Conservation (phyloP, 306 rosid species). For the Begonia masoniana region DNA sequence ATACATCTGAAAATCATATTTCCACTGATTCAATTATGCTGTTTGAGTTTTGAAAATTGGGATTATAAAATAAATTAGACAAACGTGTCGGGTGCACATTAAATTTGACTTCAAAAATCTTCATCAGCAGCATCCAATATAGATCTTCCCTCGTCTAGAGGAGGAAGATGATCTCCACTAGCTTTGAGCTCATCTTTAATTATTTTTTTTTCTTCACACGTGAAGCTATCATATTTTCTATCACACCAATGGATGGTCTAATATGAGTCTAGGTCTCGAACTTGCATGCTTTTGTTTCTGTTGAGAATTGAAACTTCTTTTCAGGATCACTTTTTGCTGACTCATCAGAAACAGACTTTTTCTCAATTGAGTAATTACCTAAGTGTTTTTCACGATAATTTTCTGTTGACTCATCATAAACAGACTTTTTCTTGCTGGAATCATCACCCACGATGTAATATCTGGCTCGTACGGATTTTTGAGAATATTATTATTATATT, state of each 20-base stretch:
- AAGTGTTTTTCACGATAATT: no score
- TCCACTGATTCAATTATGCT: no score
- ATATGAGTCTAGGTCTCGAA: constrained; percentile 51
- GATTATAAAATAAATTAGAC: no score
- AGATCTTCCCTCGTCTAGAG: constrained; percentile 32
- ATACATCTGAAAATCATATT: no score
- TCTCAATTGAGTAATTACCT: no score
- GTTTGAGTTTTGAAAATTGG: no score
- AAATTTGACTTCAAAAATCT: constrained; percentile 19
- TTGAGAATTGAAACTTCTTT: constrained; percentile 28
- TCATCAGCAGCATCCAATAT: constrained; percentile 17
- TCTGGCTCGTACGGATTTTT: no score
- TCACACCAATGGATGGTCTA: constrained; percentile 44
- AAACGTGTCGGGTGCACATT: no score
- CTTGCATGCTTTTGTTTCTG: constrained; percentile 29
- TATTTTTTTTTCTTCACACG: constrained; percentile 33
- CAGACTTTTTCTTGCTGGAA: constrained; percentile 20
- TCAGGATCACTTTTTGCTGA: background rate
- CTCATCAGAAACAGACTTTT: no score
- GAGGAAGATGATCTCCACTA: constrained; percentile 23
- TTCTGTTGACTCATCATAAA: constrained; percentile 7
- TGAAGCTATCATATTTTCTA: constrained; percentile 51
- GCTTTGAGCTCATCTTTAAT: constrained; percentile 22
- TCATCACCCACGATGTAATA: constrained; percentile 19
- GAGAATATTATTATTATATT: no score